Conservation (phyloP, 176 grass and related monocot genomes). For the Zea luxurians region DNA sequence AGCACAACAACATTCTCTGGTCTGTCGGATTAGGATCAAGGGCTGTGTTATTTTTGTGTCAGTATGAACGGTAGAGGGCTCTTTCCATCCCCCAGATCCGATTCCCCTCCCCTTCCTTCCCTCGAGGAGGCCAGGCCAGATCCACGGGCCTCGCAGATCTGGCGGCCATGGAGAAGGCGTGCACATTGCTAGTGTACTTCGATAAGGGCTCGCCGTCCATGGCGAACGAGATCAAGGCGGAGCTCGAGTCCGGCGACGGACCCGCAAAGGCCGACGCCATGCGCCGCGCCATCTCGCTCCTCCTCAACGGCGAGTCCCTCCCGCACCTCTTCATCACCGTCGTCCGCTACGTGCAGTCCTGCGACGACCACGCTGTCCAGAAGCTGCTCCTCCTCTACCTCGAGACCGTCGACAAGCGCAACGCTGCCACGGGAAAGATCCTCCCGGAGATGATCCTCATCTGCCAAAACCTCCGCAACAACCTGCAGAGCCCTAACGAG, state of each 20-base stretch:
- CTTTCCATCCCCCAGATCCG: too few relatives aligned
- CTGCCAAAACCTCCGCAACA: slow-evolving; percentile 89
- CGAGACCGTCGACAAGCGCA: slow-evolving; percentile 55
- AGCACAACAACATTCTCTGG: too few relatives aligned
- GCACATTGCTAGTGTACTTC: slow-evolving; percentile 71
- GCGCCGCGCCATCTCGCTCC: slow-evolving; percentile 71
- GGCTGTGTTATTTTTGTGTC: too few relatives aligned
- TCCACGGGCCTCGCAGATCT: not conserved
- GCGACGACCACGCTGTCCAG: slow-evolving; percentile 73
- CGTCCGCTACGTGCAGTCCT: slow-evolving; percentile 84
- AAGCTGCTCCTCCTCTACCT: slow-evolving; percentile 81
- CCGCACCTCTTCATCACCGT: slow-evolving; percentile 82
- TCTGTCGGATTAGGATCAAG: too few relatives aligned
- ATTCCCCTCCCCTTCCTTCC: too few relatives aligned
- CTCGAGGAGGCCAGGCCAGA: too few relatives aligned
- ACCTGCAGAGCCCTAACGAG: slow-evolving; percentile 80
- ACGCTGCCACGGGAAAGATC: slow-evolving; percentile 40
- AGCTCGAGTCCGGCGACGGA: slow-evolving; percentile 63
- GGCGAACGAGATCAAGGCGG: slow-evolving; percentile 78
- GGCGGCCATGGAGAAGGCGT: slow-evolving; percentile 56
- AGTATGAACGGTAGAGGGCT: too few relatives aligned
- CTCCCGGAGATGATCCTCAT: slow-evolving; percentile 97
- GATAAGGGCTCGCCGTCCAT: slow-evolving; percentile 72
- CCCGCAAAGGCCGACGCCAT: slow-evolving; percentile 63
- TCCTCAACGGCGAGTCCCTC: slow-evolving; percentile 68